Conservation (phyloP, 1,139 yeast species). For the Protomyces lactucae-debilis region DNA sequence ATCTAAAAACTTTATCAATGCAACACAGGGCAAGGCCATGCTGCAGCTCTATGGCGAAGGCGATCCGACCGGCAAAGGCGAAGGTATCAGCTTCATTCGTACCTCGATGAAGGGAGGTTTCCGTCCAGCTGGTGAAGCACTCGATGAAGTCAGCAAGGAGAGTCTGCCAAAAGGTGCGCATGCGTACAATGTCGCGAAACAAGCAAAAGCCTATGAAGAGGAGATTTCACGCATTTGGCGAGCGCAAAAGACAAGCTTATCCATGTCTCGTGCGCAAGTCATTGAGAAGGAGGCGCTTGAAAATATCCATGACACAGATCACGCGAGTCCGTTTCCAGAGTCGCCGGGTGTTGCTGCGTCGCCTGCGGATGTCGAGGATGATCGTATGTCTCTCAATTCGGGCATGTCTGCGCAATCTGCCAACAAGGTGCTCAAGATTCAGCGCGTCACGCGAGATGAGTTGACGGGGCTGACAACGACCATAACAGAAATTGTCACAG, state of each 20-base stretch:
- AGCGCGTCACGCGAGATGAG: slow-evolving; percentile 74
- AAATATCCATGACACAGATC: slow-evolving; percentile 2
- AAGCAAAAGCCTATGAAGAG: slow-evolving; percentile 86
- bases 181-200: slow-evolving; percentile 74
- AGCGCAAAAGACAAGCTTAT: slow-evolving; percentile 65
- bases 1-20: slow-evolving; percentile 81
- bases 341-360: slow-evolving; percentile 16
- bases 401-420: slow-evolving; percentile 36
- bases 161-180: slow-evolving; percentile 53
- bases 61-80: slow-evolving; percentile 89
- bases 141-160: slow-evolving; percentile 39
- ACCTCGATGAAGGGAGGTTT: slow-evolving; percentile 96
- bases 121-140: slow-evolving; percentile 54
- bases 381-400: slow-evolving; percentile 35
- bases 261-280: slow-evolving; percentile 42
- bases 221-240: slow-evolving; percentile 90
- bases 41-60: slow-evolving; percentile 94
- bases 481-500: slow-evolving; percentile 69
- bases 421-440: slow-evolving; percentile 59
- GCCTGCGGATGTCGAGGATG: slow-evolving; percentile 39
- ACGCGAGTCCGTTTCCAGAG: slow-evolving; percentile 11
- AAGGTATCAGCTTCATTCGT: slow-evolving; percentile 81
- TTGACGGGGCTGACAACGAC: slow-evolving; percentile 77
- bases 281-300: slow-evolving; percentile 40
- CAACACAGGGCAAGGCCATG: slow-evolving; percentile 97